Evolutionary conservation across 2,329 filamentous ascomycete species (phyloP), one percentile per base, ranked within the genome.

Genomic region (Trichoderma citrinoviride): DNA sequence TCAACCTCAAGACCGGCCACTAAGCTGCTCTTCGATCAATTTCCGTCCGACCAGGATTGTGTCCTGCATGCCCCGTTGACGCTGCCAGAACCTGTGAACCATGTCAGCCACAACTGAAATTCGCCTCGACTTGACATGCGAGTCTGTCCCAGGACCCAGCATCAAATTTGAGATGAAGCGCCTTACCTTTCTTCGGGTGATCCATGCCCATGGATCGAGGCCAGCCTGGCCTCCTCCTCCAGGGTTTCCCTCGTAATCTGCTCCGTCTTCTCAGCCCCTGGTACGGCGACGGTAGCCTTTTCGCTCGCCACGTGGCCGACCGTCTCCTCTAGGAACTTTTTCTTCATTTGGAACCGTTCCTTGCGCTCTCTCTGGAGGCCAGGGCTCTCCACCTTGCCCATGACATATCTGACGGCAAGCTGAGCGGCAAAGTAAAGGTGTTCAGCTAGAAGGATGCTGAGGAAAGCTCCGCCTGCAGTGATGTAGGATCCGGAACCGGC

Each of bases 371-470:
- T 93, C 71, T 96, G 91, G 64, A 93, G 81, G 1, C 93, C 93
- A 0, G 92, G 91, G 53, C 90, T 93, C 71, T 98, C 93, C 61
- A 97, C 80, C 75, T 93, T 95, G 66, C 82, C 82, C 70, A 99
- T 85, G 4, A 88, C 87, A 61, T 87, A 85, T 46, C 89, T 86
- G 5, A 97, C 90, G 0, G 83, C 84, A 67, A 89, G 83, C 71
- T 93, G 89, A 2, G 91, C 84, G 2, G 88, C 80, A n/a, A 99
- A 85, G 75, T 96, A 98, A 17, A 93, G 79, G 74, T 99, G 94
- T 75, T 99, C 95, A 0, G 92, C 88, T 70, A 96, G 85, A 70
- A 98, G 85, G 64, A 99, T 89, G 21, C 88, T 87, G 19, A 97
- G 80, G 5, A 99, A 83, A 3, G 97, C 81, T 0, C 88, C 91